These are phyloP conservation scores for Tylopilus intermedius DNA, from an alignment of 768 basidiomycete species.

Conservation along the genomic window DNA sequence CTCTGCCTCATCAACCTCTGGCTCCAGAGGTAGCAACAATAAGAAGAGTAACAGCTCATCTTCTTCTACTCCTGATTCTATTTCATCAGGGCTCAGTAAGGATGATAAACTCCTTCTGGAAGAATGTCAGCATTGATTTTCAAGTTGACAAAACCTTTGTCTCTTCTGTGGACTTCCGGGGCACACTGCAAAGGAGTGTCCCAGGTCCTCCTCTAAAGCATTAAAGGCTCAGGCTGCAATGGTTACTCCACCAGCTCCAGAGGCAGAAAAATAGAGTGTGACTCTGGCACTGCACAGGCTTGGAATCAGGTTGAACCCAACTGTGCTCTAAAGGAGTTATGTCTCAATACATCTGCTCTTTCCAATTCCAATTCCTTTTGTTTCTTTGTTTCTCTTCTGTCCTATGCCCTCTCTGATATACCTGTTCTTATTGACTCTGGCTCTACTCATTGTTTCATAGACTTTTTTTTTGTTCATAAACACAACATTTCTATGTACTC, in stretches of 20 bases:
- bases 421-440: too few relatives aligned
- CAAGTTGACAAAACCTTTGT: too few relatives aligned
- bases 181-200: background rate
- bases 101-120: background rate
- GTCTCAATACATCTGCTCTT: background rate
- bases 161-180: background rate
- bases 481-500: too few relatives aligned
- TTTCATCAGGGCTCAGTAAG: background rate
- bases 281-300: background rate
- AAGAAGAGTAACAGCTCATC: too few relatives aligned
- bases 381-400: too few relatives aligned
- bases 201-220: background rate
- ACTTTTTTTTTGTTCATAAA: too few relatives aligned
- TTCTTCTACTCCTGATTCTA: background rate
- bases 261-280: background rate
- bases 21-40: background rate
- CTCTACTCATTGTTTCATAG: too few relatives aligned
- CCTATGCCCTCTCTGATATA: too few relatives aligned
- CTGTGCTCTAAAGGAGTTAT: background rate
- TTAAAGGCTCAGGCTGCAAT: background rate
- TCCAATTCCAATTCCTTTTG: background rate
- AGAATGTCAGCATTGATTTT: too few relatives aligned
- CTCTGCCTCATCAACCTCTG: too few relatives aligned
- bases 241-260: background rate
- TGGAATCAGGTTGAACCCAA: background rate